These are phyloP conservation scores for Sugiyamaella xylanicola DNA, from an alignment of 1,139 yeast species.

Conservation along the genomic window DNA sequence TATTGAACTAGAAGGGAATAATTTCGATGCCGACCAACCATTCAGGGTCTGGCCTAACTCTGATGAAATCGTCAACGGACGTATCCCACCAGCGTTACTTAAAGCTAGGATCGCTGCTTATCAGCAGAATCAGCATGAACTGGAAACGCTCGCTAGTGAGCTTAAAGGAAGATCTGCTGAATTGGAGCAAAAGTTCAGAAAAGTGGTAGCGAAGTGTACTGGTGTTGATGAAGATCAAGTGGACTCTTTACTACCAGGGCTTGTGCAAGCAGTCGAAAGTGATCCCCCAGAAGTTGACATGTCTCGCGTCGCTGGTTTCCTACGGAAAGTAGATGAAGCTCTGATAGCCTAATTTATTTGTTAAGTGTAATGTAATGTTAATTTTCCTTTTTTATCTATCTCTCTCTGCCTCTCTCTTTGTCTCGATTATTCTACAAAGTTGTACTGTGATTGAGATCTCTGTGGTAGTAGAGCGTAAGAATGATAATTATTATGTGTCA, in stretches of 20 bases:
- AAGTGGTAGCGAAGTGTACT: slow-evolving; percentile 88
- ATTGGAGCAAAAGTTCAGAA: slow-evolving; percentile 80
- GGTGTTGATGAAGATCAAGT: slow-evolving; percentile 79
- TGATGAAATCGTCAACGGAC: slow-evolving; percentile 24
- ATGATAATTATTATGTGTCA: too few species aligned
- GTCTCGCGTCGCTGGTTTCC: slow-evolving; percentile 53
- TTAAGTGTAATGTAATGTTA: slow-evolving; percentile 11
- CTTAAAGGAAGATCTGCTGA: slow-evolving; percentile 58
- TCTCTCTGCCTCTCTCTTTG: too few species aligned
- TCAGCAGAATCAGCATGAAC: slow-evolving; percentile 58
- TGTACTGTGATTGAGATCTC: too few species aligned
- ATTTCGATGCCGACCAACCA: slow-evolving; percentile 85
- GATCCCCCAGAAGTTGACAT: slow-evolving; percentile 70
- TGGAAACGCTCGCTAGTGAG: slow-evolving; percentile 53
- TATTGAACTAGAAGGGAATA: slow-evolving; percentile 48
- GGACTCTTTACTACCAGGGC: slow-evolving; percentile 79
- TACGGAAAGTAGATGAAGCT: slow-evolving; percentile 45
- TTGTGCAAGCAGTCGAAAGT: slow-evolving; percentile 87
- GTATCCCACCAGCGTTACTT: slow-evolving; percentile 57
- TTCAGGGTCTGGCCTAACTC: slow-evolving; percentile 56
- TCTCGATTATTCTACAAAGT: too few species aligned
- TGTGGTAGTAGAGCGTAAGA: too few species aligned
- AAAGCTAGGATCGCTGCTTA: slow-evolving; percentile 83
- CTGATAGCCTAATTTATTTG: slow-evolving; percentile 19
- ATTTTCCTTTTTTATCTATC: not conserved